These are phyloP conservation scores for Kluyveromyces marxianus DNA, from an alignment of 1,139 yeast genomes.

Conservation along the genomic window DNA sequence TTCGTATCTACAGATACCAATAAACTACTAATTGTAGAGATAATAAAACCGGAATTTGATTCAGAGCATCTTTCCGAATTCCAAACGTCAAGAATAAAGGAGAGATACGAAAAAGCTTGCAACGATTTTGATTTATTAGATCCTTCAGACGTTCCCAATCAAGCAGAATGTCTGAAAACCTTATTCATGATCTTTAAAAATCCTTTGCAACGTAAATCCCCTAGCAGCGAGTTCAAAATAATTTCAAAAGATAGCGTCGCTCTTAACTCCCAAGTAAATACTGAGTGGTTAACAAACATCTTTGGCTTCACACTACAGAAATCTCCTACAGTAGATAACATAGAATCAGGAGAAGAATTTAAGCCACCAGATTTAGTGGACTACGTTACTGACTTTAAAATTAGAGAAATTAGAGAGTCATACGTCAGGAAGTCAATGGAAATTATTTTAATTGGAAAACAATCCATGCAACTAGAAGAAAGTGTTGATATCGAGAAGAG, in stretches of 20 bases:
- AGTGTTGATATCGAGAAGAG: constrained; percentile 8
- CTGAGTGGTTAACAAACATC: constrained; percentile 41
- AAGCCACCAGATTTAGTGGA: constrained; percentile 55
- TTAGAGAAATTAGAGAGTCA: constrained; percentile 35
- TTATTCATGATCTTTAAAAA: constrained; percentile 55
- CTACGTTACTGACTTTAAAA: constrained; percentile 22
- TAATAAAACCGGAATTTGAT: constrained; percentile 36
- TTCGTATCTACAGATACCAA: constrained; percentile 38
- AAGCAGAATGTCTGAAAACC: constrained; percentile 49
- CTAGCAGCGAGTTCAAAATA: constrained; percentile 42
- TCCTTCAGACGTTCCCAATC: constrained; percentile 36
- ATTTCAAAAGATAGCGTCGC: constrained; percentile 44
- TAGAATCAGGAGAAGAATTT: constrained; percentile 36
- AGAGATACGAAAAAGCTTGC: constrained; percentile 33
- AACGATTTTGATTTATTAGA: constrained; percentile 22
- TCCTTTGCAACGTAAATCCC: constrained; percentile 40
- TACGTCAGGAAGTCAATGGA: constrained; percentile 46
- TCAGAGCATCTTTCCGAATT: constrained; percentile 33
- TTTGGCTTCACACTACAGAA: constrained; percentile 36
- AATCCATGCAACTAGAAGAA: constrained; percentile 17
- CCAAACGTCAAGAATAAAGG: constrained; percentile 33
- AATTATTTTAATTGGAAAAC: constrained; percentile 39
- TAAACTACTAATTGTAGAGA: constrained; percentile 37
- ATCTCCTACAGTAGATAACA: constrained; percentile 27
- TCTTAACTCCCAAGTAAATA: constrained; percentile 49